Percentiles rank a stretch among this genome's conserved stretches.
These are phyloP conservation scores for Fusarium sp. DNA, from an alignment of 2,329 filamentous ascomycete genomes.

Conservation along the genomic window DNA sequence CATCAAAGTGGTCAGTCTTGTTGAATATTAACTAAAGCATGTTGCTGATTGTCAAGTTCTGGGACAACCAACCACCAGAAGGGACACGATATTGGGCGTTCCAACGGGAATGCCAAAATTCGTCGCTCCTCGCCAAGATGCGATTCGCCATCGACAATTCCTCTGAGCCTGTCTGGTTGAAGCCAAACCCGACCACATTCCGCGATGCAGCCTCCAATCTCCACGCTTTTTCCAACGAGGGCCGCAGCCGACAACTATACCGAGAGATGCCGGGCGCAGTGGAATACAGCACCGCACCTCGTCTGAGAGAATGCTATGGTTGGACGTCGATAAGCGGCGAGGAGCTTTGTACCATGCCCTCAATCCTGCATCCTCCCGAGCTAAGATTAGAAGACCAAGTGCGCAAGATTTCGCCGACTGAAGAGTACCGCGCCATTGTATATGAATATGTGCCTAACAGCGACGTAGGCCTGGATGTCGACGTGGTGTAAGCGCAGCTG, in stretches of 20 bases:
- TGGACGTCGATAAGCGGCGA: constrained; percentile 3
- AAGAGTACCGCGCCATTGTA: constrained; percentile 4
- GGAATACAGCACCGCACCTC: constrained; percentile 1
- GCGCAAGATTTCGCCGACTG: background rate
- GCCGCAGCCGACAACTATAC: background rate
- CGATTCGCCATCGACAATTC: background rate
- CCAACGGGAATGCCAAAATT: constrained; percentile 4
- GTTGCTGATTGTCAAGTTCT: constrained; percentile 5
- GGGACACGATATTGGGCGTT: constrained; percentile 1
- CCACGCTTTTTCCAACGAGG: constrained; percentile 4
- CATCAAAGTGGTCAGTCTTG: constrained; percentile 2
- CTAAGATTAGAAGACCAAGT: background rate
- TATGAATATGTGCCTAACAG: constrained; percentile 4
- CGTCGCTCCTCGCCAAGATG: constrained; percentile 2
- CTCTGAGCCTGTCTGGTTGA: background rate
- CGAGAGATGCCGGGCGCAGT: background rate
- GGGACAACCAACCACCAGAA: background rate
- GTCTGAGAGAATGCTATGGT: constrained; percentile 6
- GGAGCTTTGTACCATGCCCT: background rate
- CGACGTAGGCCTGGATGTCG: background rate
- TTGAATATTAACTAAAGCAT: background rate
- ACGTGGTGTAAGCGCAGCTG: constrained; percentile 6
- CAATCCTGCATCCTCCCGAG: background rate
- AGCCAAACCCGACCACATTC: background rate
- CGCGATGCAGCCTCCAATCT: constrained; percentile 3